Evolutionary conservation across 2,329 filamentous ascomycete genomes (phyloP).

Genomic region (Fusarium sp.): DNA sequence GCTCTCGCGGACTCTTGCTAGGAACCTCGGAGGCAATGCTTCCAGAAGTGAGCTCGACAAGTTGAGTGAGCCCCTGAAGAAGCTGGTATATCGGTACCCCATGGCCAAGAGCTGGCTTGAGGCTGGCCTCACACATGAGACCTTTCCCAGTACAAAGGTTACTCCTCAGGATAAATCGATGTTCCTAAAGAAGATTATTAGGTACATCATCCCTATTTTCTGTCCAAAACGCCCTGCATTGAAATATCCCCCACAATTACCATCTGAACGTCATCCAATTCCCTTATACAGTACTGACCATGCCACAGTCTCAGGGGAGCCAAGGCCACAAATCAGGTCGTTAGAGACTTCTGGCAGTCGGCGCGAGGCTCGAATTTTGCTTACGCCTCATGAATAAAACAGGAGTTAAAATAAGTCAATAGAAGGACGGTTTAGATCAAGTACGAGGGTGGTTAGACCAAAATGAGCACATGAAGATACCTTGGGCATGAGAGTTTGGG

Average conservation of each 20-base stretch:
- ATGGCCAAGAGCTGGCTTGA: conserved; percentile 72
- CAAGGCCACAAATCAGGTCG: conserved; percentile 71
- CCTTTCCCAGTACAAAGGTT: conserved; percentile 70
- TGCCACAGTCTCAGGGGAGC: conserved; percentile 68
- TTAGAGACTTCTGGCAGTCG: conserved; percentile 78
- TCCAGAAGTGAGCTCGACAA: conserved; percentile 78
- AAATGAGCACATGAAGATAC: not conserved
- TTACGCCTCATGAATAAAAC: conserved; percentile 61
- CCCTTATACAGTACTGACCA: not conserved
- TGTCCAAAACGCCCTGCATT: no score
- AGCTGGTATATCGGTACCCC: conserved; percentile 67
- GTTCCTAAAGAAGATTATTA: conserved; percentile 74
- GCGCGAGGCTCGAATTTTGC: conserved; percentile 71
- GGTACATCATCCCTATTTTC: conserved; percentile 50
- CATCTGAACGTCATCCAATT: not conserved
- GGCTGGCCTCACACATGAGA: conserved; percentile 63
- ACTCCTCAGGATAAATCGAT: conserved; percentile 66
- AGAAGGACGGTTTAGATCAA: not conserved
- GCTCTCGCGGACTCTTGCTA: conserved; percentile 68
- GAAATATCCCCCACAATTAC: not conserved
- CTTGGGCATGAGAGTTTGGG: not conserved
- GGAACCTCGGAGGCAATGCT: conserved; percentile 75
- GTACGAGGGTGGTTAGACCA: not conserved
- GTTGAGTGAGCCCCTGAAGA: conserved; percentile 76
- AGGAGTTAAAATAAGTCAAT: not conserved